Evolutionary conservation across 2,329 filamentous ascomycete species (phyloP).

Genomic region (Cytospora chrysosperma): DNA sequence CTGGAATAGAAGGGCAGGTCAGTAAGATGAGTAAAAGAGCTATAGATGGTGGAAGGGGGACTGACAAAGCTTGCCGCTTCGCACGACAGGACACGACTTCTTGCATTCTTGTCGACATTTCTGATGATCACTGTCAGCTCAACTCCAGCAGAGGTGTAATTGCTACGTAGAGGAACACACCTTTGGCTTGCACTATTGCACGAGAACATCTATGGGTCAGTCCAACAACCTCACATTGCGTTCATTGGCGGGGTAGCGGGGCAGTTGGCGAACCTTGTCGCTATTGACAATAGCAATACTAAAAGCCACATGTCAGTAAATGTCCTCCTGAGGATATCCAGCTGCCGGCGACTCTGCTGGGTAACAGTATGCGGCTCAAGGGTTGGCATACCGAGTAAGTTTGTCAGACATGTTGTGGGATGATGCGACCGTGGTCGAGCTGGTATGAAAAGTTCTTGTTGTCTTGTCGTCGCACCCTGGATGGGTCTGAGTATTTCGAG

Average conservation of each 20-base stretch:
- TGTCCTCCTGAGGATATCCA: conserved; percentile 21
- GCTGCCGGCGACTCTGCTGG: background rate
- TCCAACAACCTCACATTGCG: conserved; percentile 31
- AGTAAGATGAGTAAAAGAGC: conserved; percentile 37
- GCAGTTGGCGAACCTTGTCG: conserved; percentile 74
- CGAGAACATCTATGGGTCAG: conserved; percentile 32
- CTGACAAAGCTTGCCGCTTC: conserved; percentile 72
- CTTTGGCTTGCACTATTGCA: conserved; percentile 78
- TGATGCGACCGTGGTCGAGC: conserved; percentile 19
- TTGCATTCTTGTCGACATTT: conserved; percentile 99
- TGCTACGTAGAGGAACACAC: conserved; percentile 43
- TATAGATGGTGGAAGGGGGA: conserved; percentile 62
- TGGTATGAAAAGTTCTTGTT: conserved; percentile 16
- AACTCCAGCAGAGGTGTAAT: background rate
- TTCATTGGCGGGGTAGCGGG: conserved; percentile 39
- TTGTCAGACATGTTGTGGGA: conserved; percentile 76
- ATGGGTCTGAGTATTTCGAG: conserved; percentile 1
- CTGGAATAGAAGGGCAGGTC: conserved; percentile 90
- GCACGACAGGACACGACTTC: conserved; percentile 95
- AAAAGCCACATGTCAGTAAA: conserved; percentile 25
- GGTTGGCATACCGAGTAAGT: conserved; percentile 72
- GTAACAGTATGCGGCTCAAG: background rate
- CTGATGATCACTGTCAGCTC: conserved; percentile 41
- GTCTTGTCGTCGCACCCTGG: conserved; percentile 8
- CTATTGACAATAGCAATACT: conserved; percentile 99